A percentile compares a stretch with the other conserved stretches of the same genome.
Evolutionary conservation across 208 protist genomes (phyloP).

Genomic region (Porcisia hertigi): DNA sequence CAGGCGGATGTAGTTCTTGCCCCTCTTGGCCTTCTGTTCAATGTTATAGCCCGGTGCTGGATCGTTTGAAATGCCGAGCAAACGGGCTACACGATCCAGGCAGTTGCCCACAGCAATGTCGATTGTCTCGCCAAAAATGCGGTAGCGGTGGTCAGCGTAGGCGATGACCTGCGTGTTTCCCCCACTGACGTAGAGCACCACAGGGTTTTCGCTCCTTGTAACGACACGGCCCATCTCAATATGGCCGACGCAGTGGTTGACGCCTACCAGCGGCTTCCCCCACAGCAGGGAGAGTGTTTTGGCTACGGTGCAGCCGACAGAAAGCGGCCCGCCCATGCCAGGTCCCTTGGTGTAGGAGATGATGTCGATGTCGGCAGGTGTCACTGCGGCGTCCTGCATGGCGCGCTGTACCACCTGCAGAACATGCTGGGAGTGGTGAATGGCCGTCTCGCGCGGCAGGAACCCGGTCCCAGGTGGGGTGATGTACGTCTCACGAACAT

Average conservation of each 20-base stretch:
- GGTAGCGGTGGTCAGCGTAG: constrained; percentile 94
- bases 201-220: constrained; percentile 94
- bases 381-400: constrained; percentile 88
- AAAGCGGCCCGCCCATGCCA: constrained; percentile 97
- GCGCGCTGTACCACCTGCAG: constrained; percentile 92
- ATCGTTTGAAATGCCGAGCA: constrained; percentile 98
- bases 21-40: constrained; percentile 94
- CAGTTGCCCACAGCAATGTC: constrained; percentile 99
- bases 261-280: constrained; percentile 94
- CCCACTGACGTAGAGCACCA: constrained; percentile 99
- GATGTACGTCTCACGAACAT: constrained; percentile 97
- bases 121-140: constrained; percentile 99
- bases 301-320: constrained; percentile 83
- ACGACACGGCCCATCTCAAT: constrained; percentile 99
- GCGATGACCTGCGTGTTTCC: constrained; percentile 99
- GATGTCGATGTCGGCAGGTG: constrained; percentile 83
- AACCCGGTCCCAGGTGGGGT: constrained; percentile 98
- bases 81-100: constrained; percentile 96
- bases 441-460: constrained; percentile 97
- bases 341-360: constrained; percentile 98
- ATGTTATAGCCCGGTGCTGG: constrained; percentile 99
- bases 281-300: constrained; percentile 82
- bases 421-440: constrained; percentile 95
- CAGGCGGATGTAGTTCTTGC: constrained; percentile 91
- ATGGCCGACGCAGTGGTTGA: constrained; percentile 99